Evolutionary conservation across 2,329 filamentous ascomycete species (phyloP), one percentile per base, ranked within the genome.

Genomic region (Alternaria triticimaculans): DNA sequence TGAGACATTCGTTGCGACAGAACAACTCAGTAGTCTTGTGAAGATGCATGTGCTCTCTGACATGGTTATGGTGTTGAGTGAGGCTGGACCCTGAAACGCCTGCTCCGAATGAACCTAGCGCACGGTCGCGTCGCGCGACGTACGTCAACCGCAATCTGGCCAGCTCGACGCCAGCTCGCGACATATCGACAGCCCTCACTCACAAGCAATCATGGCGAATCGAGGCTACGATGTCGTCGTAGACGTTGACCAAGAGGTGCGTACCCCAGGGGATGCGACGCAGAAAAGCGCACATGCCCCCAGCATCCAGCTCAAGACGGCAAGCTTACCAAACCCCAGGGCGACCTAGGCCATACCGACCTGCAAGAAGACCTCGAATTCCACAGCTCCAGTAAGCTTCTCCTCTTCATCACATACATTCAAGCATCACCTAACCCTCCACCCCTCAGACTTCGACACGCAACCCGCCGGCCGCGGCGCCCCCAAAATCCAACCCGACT

Each of bases 341-440:
- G 95, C 76, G 96, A 99, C 83, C 90, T 99, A 79, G 96, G 96
- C 76, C 94, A 97, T 83, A 99, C 96, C 61, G 96, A 99, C 81
- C 91, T 99, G 23, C 94, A 97, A 85, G 95, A 97, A 81, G 96
- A 98, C 83, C 94, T 99, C 80, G 96, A 98, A 87, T 99, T 99
- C 85, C 96, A 99, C 86, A 92, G 90, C 78, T 97, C 94, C 70
- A 90, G 88, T 90, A 83, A 72, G 83, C 57, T 37, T 21, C 21
- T 4, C 45, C 20, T 44, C 10, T 60, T 48, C 33, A 8, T 0
- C 15, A 23, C 9, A 55, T 3, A 48, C 15, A 6, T 9, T 10
- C 12, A n/a, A 23, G 8, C 43, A 21, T 8, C 21, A 18, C 18
- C 51, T 62, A 50, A 67, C 46, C 12, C 18, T 43, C 21, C 28